Conservation (phyloP, 2,329 filamentous ascomycete species). For the Hymenoscyphus occultus region DNA sequence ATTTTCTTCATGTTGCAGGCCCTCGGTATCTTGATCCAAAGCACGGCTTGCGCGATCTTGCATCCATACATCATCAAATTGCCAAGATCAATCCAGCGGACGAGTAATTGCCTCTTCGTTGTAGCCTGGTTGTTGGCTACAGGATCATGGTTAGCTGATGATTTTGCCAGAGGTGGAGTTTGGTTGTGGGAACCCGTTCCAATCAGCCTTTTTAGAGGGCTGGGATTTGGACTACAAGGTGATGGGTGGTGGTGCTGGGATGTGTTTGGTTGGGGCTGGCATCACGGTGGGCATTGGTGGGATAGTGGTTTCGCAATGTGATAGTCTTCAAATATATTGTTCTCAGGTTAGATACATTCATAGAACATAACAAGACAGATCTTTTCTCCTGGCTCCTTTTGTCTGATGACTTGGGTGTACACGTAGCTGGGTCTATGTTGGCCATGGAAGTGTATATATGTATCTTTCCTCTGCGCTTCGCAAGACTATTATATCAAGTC, state of each 20-base stretch:
- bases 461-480: no score
- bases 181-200: constrained; percentile 85
- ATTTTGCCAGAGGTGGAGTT: constrained; percentile 69
- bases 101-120: constrained; percentile 60
- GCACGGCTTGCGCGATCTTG: constrained; percentile 39
- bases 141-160: constrained; percentile 65
- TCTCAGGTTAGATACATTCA: no score
- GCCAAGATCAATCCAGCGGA: constrained; percentile 47
- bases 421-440: no score
- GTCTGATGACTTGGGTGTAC: no score
- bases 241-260: constrained; percentile 69
- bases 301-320: constrained; percentile 44
- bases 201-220: constrained; percentile 62
- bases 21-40: constrained; percentile 62
- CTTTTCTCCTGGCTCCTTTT: no score
- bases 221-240: constrained; percentile 60
- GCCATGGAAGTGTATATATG: no score
- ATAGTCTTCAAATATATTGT: no score
- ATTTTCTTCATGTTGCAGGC: constrained; percentile 72
- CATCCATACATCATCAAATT: constrained; percentile 35
- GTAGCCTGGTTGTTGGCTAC: constrained; percentile 67
- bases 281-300: constrained; percentile 63
- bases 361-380: no score
- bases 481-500: no score
- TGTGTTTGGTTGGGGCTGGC: constrained; percentile 49